These are phyloP conservation scores for Sarocladiaceae sp. DNA, from an alignment of 2,329 filamentous ascomycete genomes.

Conservation along the genomic window DNA sequence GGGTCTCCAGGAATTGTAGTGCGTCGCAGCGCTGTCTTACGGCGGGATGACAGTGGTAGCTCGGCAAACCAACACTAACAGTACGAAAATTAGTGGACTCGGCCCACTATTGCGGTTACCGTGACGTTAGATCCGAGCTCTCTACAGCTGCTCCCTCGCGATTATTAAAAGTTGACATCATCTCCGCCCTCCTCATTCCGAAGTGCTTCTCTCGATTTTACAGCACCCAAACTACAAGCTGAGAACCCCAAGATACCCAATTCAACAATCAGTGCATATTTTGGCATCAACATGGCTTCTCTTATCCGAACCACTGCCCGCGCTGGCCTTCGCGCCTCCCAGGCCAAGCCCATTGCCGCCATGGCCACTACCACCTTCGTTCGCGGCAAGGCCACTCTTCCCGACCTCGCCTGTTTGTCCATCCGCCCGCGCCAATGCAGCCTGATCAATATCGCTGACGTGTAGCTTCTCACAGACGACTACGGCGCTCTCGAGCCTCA, in stretches of 20 bases:
- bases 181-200: neutral
- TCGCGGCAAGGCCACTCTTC: constrained; percentile 85
- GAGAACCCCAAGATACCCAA: neutral
- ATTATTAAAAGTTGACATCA: constrained; percentile 8
- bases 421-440: neutral
- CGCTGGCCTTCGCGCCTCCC: constrained; percentile 62
- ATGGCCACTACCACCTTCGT: constrained; percentile 70
- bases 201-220: neutral
- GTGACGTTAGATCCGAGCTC: constrained; percentile 6
- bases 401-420: constrained; percentile 63
- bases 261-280: too few relatives aligned
- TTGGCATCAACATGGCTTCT: constrained; percentile 63
- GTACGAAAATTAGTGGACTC: too few relatives aligned
- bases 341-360: constrained; percentile 55
- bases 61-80: constrained; percentile 4
- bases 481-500: constrained; percentile 86
- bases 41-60: neutral
- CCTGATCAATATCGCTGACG: constrained; percentile 1
- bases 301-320: constrained; percentile 69
- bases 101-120: neutral
- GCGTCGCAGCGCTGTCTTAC: neutral
- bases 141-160: too few relatives aligned
- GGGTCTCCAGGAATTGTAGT: too few relatives aligned
- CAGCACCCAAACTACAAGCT: neutral
- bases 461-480: constrained; percentile 59